Percentiles rank a stretch among this genome's conserved stretches.
phyloP scores from a whole-genome alignment of 257 asterid genomes.

The Thymus mandschuricus region DNA sequence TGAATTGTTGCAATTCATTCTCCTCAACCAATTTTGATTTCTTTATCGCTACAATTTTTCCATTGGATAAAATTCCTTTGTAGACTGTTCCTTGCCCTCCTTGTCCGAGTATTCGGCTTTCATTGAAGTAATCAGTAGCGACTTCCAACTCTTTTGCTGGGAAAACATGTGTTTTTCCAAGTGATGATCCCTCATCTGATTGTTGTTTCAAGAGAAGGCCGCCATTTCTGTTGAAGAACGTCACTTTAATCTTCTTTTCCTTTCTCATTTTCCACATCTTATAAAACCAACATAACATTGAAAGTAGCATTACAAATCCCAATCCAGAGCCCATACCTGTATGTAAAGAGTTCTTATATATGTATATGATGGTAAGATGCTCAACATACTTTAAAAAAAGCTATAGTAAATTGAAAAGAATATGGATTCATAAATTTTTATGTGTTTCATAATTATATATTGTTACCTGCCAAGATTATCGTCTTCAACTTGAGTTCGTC shows the following conservation, averaged over 20 bases:
- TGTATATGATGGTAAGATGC: no score
- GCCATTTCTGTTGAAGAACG: neutral
- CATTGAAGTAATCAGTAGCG: conserved; percentile 12
- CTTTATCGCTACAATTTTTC: conserved; percentile 20
- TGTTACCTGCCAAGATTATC: no score
- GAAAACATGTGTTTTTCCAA: conserved; percentile 20
- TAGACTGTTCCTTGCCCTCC: conserved; percentile 23
- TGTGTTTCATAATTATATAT: no score
- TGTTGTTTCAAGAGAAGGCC: neutral
- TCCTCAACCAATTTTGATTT: conserved; percentile 25
- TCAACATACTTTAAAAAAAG: no score
- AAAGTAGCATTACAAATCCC: neutral
- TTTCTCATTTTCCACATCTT: neutral
- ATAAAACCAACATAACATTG: neutral
- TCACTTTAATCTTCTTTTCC: neutral
- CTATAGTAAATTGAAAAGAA: no score
- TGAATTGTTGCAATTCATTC: conserved; percentile 23
- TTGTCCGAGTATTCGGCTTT: conserved; percentile 13
- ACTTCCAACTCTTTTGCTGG: conserved; percentile 10
- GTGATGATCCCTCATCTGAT: neutral
- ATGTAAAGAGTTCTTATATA: no score
- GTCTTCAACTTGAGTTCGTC: no score
- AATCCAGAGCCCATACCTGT: neutral
- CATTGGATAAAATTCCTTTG: no score
- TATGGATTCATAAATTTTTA: no score